A percentile compares a stretch with the other conserved stretches of the same genome.
phyloP scores from a whole-genome alignment of 495 filamentous ascomycete genomes.

The Clavariopsis aquatica region DNA sequence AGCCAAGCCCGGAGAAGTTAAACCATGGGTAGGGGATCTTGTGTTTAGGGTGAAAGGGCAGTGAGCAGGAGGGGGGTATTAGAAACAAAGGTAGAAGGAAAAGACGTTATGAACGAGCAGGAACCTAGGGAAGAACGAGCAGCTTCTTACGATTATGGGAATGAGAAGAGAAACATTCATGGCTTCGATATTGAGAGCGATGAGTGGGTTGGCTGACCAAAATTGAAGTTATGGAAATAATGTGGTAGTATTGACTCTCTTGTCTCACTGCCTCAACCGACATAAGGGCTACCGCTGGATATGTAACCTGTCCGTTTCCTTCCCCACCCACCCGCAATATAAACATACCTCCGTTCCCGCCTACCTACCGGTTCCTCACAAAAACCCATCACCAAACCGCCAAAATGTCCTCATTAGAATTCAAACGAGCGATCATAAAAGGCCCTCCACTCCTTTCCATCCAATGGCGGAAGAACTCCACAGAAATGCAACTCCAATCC shows the following conservation, averaged over 20 bases:
- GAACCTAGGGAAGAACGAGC: too few species aligned
- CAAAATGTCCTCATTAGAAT: not conserved
- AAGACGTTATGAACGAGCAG: not conserved
- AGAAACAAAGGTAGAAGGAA: not conserved
- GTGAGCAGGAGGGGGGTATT: not conserved
- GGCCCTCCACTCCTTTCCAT: not conserved
- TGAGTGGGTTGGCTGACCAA: not conserved
- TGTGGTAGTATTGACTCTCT: not conserved
- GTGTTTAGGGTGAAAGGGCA: slow-evolving; percentile 26
- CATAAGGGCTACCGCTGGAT: too few species aligned
- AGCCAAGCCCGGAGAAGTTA: not conserved
- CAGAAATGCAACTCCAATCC: slow-evolving; percentile 10
- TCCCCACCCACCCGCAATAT: not conserved
- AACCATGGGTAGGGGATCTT: slow-evolving; percentile 14
- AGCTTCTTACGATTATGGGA: too few species aligned
- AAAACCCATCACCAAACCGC: not conserved
- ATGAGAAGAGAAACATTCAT: too few species aligned
- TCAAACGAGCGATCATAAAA: slow-evolving; percentile 9
- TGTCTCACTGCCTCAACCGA: not conserved
- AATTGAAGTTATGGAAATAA: not conserved
- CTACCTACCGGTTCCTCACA: not conserved
- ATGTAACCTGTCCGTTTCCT: not conserved
- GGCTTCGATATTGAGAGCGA: too few species aligned
- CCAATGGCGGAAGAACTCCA: slow-evolving; percentile 5
- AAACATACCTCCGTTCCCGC: not conserved